Evolutionary conservation across 345 rosid genomes (phyloP), one percentile per base, ranked within the genome.

Genomic region (Gossypium ekmanianum): DNA sequence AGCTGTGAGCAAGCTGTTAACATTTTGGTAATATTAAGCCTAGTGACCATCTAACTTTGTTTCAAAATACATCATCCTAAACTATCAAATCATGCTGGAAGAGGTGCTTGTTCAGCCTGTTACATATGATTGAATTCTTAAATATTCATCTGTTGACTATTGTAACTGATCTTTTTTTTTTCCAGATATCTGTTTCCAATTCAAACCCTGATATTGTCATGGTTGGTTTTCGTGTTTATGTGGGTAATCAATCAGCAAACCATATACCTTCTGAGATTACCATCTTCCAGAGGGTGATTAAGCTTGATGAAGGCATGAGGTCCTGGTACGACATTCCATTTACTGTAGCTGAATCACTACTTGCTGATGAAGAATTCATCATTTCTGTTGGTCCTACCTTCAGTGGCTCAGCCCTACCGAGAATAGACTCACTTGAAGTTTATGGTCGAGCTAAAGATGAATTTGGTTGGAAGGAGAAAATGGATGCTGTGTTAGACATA

Each of bases 381-480:
- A 82, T 95, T 71, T 76, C 94, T 75, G 90, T 95, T 75, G 98
- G 98, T 75, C 87, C 97, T 50, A 87, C 98, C 51, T 84, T 89
- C 76, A 90, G 88, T 80, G 97, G 94, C 81, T 86, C 93, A 74
- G 80, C 88, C 64, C 72, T 88, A 45, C 93, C 99, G 47, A 90
- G 99, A 87, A 89, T 95, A 74, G 99, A 95, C 44, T 86, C 85
- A 9, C 98, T 95, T 79, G 99, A 95, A 86, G 93, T 93, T 45
- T 91, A 95, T 84, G 98, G 99, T 48, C 94, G 93, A 64, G 90
- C 93, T 79, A 95, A 95, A 86, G 98, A 95, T 85, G 99, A 95
- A 85, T 95, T 93, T 87, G 99, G 99, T 66, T 95, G 99, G 99
- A 95, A 95, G 84, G 99, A 95, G 83, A 93, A 93, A 78, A 89